Percentiles rank a stretch among this genome's conserved stretches.
These are phyloP conservation scores for Ascosphaera apis DNA, from an alignment of 2,329 filamentous ascomycete species.

Conservation along the genomic window DNA sequence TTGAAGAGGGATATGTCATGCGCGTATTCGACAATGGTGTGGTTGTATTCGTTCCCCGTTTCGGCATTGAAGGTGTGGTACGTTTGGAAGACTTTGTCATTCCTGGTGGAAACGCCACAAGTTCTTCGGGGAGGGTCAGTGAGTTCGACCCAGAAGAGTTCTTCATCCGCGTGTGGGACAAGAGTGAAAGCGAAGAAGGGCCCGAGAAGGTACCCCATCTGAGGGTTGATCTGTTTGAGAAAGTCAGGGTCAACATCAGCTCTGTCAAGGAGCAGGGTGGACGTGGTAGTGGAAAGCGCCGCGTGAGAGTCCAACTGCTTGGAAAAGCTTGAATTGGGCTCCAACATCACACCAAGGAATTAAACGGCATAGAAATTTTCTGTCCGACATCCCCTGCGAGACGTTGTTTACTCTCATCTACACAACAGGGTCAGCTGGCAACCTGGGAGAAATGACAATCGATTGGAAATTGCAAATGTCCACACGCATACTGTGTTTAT, in stretches of 20 bases:
- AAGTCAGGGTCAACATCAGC: conserved; percentile 67
- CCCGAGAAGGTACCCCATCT: conserved; percentile 15
- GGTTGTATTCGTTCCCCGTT: conserved; percentile 84
- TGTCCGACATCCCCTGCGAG: no score
- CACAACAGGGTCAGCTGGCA: no score
- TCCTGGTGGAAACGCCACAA: conserved; percentile 9
- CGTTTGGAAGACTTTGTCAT: conserved; percentile 61
- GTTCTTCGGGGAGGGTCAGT: conserved; percentile 35
- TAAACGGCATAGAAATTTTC: no score
- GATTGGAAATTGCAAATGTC: no score
- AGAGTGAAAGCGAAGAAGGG: conserved; percentile 24
- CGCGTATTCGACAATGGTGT: conserved; percentile 94
- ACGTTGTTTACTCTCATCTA: no score
- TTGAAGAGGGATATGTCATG: conserved; percentile 92
- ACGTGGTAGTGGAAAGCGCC: conserved; percentile 73
- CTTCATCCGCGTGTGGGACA: conserved; percentile 37
- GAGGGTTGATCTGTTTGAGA: conserved; percentile 68
- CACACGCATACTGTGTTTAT: no score
- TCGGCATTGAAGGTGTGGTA: conserved; percentile 86
- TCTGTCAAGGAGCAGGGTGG: conserved; percentile 67
- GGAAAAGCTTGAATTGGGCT: conserved; percentile 10
- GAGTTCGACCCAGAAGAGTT: conserved; percentile 75
- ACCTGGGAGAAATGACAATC: no score
- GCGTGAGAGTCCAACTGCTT: conserved; percentile 21
- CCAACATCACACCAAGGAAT: no score